Percentiles rank a stretch among this genome's conserved stretches.
Conservation (phyloP, 139 green algal genomes). For the Chlorella sorokiniana region DNA sequence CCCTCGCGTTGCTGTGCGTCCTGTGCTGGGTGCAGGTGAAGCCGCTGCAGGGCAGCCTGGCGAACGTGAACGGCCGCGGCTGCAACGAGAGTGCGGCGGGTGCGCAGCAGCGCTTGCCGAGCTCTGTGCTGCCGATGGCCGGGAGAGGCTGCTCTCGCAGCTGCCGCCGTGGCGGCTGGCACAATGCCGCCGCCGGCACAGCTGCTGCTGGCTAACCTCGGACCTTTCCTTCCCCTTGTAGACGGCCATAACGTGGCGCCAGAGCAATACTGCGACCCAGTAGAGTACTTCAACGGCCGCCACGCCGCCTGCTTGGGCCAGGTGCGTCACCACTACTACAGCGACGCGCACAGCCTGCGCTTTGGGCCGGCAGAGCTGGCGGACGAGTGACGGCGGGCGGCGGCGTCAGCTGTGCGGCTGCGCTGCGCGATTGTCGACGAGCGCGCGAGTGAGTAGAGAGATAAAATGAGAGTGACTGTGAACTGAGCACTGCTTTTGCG, state of each 20-base stretch:
- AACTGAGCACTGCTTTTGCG: too few species aligned
- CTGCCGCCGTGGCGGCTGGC: background rate
- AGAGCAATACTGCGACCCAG: conserved; percentile 20
- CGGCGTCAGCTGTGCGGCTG: too few species aligned
- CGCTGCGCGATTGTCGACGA: too few species aligned
- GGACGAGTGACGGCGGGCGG: too few species aligned
- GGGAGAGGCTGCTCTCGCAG: background rate
- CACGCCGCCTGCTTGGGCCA: conserved; percentile 11
- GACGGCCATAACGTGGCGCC: conserved; percentile 1
- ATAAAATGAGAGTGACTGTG: too few species aligned
- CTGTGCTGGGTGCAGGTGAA: conserved; percentile 7
- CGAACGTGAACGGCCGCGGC: conserved; percentile 19
- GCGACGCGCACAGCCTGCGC: conserved; percentile 3
- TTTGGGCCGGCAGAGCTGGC: background rate
- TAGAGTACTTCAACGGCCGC: conserved; percentile 1
- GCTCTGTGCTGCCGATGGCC: background rate
- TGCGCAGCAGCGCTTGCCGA: background rate
- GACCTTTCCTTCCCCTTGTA: background rate
- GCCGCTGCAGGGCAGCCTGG: conserved; percentile 27
- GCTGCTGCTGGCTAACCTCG: too few species aligned
- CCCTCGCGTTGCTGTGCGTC: background rate
- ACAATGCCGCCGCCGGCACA: background rate
- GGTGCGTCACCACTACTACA: conserved; percentile 19
- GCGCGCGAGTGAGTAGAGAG: too few species aligned
- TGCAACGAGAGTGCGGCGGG: conserved; percentile 12